Base-by-base conservation (phyloP, 495 filamentous ascomycete genomes). In the Penicillium simplicissimum region DNA sequence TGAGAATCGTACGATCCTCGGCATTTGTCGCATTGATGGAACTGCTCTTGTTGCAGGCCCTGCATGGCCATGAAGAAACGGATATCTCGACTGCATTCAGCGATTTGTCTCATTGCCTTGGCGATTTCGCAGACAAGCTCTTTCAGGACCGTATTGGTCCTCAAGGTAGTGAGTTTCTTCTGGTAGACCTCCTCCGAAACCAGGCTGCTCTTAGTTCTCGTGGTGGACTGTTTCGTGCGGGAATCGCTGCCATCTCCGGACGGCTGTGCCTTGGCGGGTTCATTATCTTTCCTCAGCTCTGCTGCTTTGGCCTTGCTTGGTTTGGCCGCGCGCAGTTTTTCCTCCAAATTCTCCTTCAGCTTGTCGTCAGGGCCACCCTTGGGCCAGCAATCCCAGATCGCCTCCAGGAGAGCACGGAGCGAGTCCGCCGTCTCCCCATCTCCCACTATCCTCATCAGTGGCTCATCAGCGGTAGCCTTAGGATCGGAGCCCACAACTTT, bases 11-110 rank as follows among this genome's bases (percentile, higher is more conserved):
- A 52, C 19, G 61, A 19, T n/a, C 9, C 54, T 1, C 56, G 55
- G 62, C 79, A 82, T 21, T 48, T 34, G 48, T 71, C 52, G 52
- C 80, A 82, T 15, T 33, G 4, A 8, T 62, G 51, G 31, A 54
- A 38, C 52, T 51, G 28, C 38, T 61, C 47, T 13, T 54, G 63
- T 47, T 78, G 76, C 4, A 78, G 45, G 8, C 48, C 21, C 8
- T 56, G 62, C 25, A 75, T 58, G 17, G 58, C 55, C 34, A 45
- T 52, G 8, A 74, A 66, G 61, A 78, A 76, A 11, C 78, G 69
- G 25, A 75, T 57, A 10, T 70, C 65, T 47, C 77, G 61, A 28
- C 58, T 58, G 17, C 69, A 67, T 58, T 77, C 71, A 3, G 60
- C 57, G 23, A 75, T 61, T 4, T 71, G 63, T 13, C 67, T 67